Base-by-base conservation (phyloP, 2,329 filamentous ascomycete genomes). In the Ploettnerulaceae sp. region DNA sequence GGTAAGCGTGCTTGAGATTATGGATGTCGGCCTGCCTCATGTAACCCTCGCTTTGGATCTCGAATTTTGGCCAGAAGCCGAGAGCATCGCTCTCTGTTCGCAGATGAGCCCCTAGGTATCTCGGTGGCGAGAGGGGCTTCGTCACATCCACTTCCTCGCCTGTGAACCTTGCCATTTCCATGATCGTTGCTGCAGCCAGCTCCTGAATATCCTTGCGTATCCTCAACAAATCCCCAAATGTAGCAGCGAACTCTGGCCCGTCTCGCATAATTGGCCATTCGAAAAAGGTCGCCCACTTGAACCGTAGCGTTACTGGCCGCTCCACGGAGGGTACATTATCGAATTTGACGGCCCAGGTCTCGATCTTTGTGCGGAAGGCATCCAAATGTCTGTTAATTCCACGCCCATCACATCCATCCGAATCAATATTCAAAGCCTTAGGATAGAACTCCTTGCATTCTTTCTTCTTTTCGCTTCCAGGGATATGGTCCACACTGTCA, bases 41-140 rank as follows among this genome's bases (percentile, higher is more conserved):
- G 50, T 72, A 73, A 0, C 66, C 66, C 5, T 61, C 52, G 18
- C 58, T 66, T 56, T 74, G 72, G 14, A 62, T 62, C 2, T 68
- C 61, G 49, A 66, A 73, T 4, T 65, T 61, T 3, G 71, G 71
- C 72, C 72, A 74, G 48, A 67, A 64, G n/a, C 61, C 61, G 17
- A 74, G 53, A 1, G 71, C 69, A 46, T 74, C 71, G 45, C 60
- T 67, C 54, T 74, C 72, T 4, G 71, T 72, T n/a, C 72, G 64
- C 4, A 75, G 59, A 51, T 75, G 72, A 7, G 72, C 62, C 3
- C 71, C 71, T n/a, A 61, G 53, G 20, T 51, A 62, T 25, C 52
- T 51, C 9, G 52, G 47, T 9, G 53, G 36, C 9, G 57, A 44
- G n/a, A 21, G 51, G 1, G 33, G 11, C 14, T 35, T 29, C 7